Percentiles rank a stretch among this genome's conserved stretches.
These are phyloP conservation scores for Parafenestella ontariensis DNA, from an alignment of 2,329 filamentous ascomycete species.

Conservation along the genomic window DNA sequence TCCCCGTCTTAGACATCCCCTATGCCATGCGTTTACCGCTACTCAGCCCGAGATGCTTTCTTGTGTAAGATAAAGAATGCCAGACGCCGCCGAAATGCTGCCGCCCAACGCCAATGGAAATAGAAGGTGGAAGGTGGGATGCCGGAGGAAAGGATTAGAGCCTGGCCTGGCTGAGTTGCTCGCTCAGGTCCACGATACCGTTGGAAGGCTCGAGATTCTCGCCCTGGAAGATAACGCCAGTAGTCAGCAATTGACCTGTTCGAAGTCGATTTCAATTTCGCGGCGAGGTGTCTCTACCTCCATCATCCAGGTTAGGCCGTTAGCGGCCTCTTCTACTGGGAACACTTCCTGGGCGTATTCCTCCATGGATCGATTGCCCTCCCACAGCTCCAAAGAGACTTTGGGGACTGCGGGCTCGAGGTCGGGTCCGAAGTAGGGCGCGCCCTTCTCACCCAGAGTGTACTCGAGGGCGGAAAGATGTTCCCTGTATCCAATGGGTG, in stretches of 20 bases:
- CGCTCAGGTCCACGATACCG: conserved; percentile 35
- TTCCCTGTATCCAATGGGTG: conserved; percentile 86
- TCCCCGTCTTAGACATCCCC: conserved; percentile 9
- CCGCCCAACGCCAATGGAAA: conserved; percentile 28
- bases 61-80: conserved; percentile 16
- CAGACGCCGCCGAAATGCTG: conserved; percentile 29
- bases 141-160: conserved; percentile 33
- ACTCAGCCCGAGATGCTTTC: conserved; percentile 23
- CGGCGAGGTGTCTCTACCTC: conserved; percentile 53
- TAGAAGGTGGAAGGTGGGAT: conserved; percentile 17
- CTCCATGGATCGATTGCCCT: conserved; percentile 86
- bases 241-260: conserved; percentile 49
- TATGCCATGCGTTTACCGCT: conserved; percentile 26
- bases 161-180: conserved; percentile 44
- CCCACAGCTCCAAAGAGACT: conserved; percentile 84
- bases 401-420: conserved; percentile 69
- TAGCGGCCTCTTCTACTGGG: conserved; percentile 90
- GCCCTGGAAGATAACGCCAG: conserved; percentile 36
- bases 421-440: conserved; percentile 68
- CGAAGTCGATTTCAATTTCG: conserved; percentile 45
- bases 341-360: conserved; percentile 96
- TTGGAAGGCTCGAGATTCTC: conserved; percentile 36
- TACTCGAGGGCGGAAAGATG: conserved; percentile 75
- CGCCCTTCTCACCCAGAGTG: conserved; percentile 64
- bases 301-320: conserved; percentile 92